phyloP scores from a whole-genome alignment of 2,329 filamentous ascomycete species.

The Fusarium clavum region DNA sequence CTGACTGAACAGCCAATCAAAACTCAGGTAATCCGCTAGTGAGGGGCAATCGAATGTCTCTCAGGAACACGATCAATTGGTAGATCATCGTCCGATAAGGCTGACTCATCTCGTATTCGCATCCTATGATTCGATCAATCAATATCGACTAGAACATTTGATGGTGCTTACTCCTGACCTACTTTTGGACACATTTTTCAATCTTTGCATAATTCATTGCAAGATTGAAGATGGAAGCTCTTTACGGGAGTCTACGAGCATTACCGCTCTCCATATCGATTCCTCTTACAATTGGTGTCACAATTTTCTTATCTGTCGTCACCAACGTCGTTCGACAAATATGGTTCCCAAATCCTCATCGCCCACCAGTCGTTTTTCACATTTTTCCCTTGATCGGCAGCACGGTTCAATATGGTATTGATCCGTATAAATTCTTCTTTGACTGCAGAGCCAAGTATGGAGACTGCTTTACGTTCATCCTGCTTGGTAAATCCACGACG shows the following conservation, averaged over 20 bases:
- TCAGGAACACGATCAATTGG: constrained; percentile 1
- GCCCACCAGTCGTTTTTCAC: constrained; percentile 84
- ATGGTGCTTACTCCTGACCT: constrained; percentile 9
- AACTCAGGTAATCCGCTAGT: neutral
- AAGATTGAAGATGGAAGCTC: constrained; percentile 1
- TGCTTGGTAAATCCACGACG: constrained; percentile 88
- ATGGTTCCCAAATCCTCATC: constrained; percentile 82
- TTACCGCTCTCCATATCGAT: constrained; percentile 44
- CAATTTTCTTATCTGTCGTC: constrained; percentile 68
- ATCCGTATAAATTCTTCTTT: constrained; percentile 88
- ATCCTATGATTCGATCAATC: neutral
- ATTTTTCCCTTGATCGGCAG: constrained; percentile 86
- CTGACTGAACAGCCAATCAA: neutral
- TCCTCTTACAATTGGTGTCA: constrained; percentile 53
- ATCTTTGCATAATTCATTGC: neutral
- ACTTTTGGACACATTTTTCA: neutral
- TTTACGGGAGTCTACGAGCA: neutral
- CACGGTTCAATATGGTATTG: constrained; percentile 92
- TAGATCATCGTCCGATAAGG: neutral
- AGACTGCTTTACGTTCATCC: constrained; percentile 88
- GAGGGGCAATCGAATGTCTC: neutral
- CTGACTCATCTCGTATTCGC: constrained; percentile 17
- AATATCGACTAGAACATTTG: neutral
- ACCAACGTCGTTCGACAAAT: constrained; percentile 85
- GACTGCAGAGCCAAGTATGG: constrained; percentile 82